Evolutionary conservation across 2,329 filamentous ascomycete species (phyloP).

Genomic region (Pyrenophora teres): DNA sequence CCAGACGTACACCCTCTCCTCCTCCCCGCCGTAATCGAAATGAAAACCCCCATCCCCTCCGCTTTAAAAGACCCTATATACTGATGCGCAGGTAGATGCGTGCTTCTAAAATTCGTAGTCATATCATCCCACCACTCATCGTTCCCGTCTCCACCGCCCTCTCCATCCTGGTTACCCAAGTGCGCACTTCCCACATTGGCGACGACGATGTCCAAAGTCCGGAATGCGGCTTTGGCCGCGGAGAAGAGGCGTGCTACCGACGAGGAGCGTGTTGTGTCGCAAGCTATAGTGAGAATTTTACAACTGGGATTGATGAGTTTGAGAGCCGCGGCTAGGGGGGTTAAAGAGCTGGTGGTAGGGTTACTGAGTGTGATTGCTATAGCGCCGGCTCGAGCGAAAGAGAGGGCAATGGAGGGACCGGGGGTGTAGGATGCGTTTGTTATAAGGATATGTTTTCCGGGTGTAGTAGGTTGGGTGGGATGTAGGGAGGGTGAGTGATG

Average conservation of each 20-base stretch:
- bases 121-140: slow-evolving; percentile 11
- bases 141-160: neutral
- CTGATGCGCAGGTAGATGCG: slow-evolving; percentile 16
- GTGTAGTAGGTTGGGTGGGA: neutral
- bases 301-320: neutral
- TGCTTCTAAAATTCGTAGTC: slow-evolving; percentile 14
- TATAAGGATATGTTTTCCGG: neutral
- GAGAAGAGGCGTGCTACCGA: neutral
- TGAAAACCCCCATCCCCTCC: neutral
- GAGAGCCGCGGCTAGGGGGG: neutral
- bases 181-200: neutral
- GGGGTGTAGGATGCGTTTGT: neutral
- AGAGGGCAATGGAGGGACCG: neutral
- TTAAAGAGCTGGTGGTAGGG: neutral
- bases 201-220: neutral
- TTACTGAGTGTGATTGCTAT: neutral
- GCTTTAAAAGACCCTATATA: slow-evolving; percentile 14
- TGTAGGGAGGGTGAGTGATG: neutral
- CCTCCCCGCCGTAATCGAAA: neutral
- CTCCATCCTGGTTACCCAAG: neutral
- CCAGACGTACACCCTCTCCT: neutral
- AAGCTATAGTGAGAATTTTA: neutral
- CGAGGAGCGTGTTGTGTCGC: slow-evolving; percentile 1
- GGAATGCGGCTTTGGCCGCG: neutral
- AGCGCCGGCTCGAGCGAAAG: neutral